Evolutionary conservation across 257 asterid species (phyloP), one percentile per base, ranked within the genome.

Genomic region (Rauvolfia tetraphylla): DNA sequence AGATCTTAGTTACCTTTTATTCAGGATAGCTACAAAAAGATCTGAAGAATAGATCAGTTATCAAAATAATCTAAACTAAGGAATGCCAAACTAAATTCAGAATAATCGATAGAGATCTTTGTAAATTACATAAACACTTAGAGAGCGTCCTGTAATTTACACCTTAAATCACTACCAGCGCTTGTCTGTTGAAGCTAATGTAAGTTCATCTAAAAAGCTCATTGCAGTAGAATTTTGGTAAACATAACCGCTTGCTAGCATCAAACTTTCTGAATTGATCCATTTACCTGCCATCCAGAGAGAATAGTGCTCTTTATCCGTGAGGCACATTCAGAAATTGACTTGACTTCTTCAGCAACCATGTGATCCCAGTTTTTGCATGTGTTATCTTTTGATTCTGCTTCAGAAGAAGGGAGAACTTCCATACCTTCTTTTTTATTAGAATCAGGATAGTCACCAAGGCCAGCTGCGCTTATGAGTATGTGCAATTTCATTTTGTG

Each of bases 401-500:
- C 80, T 71, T 85, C 93, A 75, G 86, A 82, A 74, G 79, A 73
- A 76, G 85, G 82, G 80, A 61, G 66, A 66, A 74, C 76, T 78
- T 82, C 81, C 74, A 82, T 74, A 71, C 81, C 84, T 65, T 85
- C 80, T 51, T 81, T 74, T 79, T 82, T 88, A 75, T 81, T 84
- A 80, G 84, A 76, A 79, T 72, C 62, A 68, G 78, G 76, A 82
- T 75, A 78, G 73, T 81, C 84, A 74, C 81, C 91, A 77, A 85
- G 76, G 83, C 90, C 90, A 86, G 87, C 86, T 80, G 89, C 91
- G 81, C 90, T 83, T 78, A 89, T 76, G 79, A 92, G 96, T 80
- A 95, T 82, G 75, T 90, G 92, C 75, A 95, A 87, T 86, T 90
- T 95, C 88, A 96, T 90, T 85, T 86, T 90, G 82, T 92, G 99